Percentiles rank a stretch among this genome's conserved stretches.
Conservation (phyloP, 83 land plant species). For the Picea mariana region DNA sequence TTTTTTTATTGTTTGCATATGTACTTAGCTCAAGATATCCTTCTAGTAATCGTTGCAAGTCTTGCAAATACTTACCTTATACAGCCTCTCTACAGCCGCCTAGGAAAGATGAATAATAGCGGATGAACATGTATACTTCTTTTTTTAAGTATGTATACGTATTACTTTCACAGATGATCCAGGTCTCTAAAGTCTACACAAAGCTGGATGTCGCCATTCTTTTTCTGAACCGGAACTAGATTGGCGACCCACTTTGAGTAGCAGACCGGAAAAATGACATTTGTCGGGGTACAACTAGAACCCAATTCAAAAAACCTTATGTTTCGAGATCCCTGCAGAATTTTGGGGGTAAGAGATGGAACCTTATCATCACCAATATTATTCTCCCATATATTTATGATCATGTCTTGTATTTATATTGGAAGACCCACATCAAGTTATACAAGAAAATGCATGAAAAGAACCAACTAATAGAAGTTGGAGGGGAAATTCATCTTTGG, state of each 20-base stretch:
- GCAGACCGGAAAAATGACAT: too few species aligned
- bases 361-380: slow-evolving; percentile 51
- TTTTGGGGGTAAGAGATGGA: slow-evolving; percentile 76
- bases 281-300: slow-evolving; percentile 37
- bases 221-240: too few species aligned
- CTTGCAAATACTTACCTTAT: slow-evolving; percentile 20
- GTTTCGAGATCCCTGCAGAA: slow-evolving; percentile 44
- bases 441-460: not conserved
- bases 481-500: slow-evolving; percentile 6
- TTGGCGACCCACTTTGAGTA: too few species aligned
- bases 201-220: too few species aligned
- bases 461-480: not conserved
- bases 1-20: slow-evolving; percentile 26
- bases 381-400: slow-evolving; percentile 60
- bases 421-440: not conserved
- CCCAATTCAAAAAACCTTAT: slow-evolving; percentile 46
- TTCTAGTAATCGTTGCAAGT: slow-evolving; percentile 22
- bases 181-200: too few species aligned
- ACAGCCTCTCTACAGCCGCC: too few species aligned
- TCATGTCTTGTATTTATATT: slow-evolving; percentile 26
- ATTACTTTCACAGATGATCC: too few species aligned
- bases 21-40: slow-evolving; percentile 30
- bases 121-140: not conserved
- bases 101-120: too few species aligned
- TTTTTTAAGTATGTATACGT: not conserved